These are phyloP conservation scores for Lentinula sp. DNA, from an alignment of 768 basidiomycete genomes.

Conservation along the genomic window DNA sequence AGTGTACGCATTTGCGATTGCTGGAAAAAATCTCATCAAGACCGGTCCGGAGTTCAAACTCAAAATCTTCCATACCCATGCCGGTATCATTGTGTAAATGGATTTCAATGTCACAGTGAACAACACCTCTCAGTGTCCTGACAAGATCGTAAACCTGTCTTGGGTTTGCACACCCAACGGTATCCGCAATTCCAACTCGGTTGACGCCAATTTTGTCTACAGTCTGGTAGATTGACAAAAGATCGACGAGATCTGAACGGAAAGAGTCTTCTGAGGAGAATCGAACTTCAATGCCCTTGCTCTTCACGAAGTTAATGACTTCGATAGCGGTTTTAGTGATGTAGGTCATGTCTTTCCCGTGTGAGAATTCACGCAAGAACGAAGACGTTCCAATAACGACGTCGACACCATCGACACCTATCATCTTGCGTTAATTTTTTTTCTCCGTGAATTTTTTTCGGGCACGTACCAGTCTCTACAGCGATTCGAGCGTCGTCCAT, in stretches of 20 bases:
- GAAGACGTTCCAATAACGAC: conserved; percentile 99
- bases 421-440: neutral
- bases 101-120: conserved; percentile 95
- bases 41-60: neutral
- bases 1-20: conserved; percentile 97
- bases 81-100: conserved; percentile 99
- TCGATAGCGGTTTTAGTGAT: conserved; percentile 99
- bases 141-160: conserved; percentile 98
- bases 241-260: conserved; percentile 98
- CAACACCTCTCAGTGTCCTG: conserved; percentile 91
- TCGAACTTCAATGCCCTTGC: conserved; percentile 98
- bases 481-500: conserved; percentile 99
- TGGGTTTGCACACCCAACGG: conserved; percentile 98
- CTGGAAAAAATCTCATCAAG: conserved; percentile 28
- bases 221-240: conserved; percentile 97
- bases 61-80: conserved; percentile 53
- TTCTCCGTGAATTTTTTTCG: neutral
- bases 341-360: conserved; percentile 99
- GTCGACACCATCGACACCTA: conserved; percentile 97
- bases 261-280: conserved; percentile 99
- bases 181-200: conserved; percentile 98
- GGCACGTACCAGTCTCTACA: conserved; percentile 82
- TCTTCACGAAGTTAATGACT: conserved; percentile 99
- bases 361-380: conserved; percentile 98
- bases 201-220: conserved; percentile 99